These are phyloP conservation scores for Solanum hybrid DNA, from an alignment of 305 asterid genomes.

Conservation along the genomic window DNA sequence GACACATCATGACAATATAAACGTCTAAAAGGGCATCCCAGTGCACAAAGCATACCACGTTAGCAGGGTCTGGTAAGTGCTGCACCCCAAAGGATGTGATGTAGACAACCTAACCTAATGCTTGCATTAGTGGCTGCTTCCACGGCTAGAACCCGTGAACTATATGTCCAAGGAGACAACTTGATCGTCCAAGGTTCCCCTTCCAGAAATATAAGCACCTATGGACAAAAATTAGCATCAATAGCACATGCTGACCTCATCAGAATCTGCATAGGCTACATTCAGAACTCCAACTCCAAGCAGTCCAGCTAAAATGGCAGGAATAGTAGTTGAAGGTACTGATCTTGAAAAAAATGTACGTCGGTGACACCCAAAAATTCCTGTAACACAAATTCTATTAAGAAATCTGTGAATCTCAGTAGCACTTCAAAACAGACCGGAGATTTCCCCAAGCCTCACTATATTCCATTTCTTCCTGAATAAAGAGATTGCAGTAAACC, in stretches of 20 bases:
- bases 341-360: slow-evolving; percentile 10
- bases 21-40: not conserved
- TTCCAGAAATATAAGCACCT: not conserved
- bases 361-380: slow-evolving; percentile 24
- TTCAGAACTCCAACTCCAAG: slow-evolving; percentile 58
- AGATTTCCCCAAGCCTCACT: not conserved
- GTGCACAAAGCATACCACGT: not conserved
- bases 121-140: not conserved
- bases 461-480: not conserved
- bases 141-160: not conserved
- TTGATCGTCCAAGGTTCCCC: not conserved
- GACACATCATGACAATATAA: not conserved
- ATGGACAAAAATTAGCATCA: not conserved
- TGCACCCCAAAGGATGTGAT: not conserved
- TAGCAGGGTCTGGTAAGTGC: not conserved
- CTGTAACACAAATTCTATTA: slow-evolving; percentile 20
- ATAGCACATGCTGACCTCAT: slow-evolving; percentile 41
- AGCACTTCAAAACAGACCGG: not conserved
- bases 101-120: not conserved
- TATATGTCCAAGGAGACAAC: not conserved
- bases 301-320: slow-evolving; percentile 54
- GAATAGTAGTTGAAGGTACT: slow-evolving; percentile 17
- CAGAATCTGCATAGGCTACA: slow-evolving; percentile 59
- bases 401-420: not conserved
- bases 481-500: not conserved